These are phyloP conservation scores for Hypoxylon lenormandii DNA, from an alignment of 495 filamentous ascomycete species.

Conservation along the genomic window DNA sequence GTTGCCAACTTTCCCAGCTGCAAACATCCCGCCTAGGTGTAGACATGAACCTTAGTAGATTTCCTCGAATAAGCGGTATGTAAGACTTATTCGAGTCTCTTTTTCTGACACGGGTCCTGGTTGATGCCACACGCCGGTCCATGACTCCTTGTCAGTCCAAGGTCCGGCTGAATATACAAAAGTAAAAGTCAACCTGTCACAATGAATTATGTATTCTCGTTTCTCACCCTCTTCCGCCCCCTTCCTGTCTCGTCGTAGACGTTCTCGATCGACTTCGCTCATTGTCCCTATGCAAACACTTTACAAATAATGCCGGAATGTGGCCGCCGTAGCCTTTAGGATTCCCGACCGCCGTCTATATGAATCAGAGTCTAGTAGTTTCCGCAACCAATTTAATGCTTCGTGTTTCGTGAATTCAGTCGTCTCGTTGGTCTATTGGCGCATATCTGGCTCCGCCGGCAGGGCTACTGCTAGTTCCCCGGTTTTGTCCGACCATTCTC, in stretches of 20 bases:
- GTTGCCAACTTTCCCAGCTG: neutral
- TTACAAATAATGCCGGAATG: constrained; percentile 36
- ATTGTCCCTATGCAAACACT: constrained; percentile 34
- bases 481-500: constrained; percentile 57
- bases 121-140: constrained; percentile 2
- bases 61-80: constrained; percentile 13
- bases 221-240: constrained; percentile 18
- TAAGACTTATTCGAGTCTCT: constrained; percentile 29
- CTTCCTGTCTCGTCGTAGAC: constrained; percentile 24
- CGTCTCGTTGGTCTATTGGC: constrained; percentile 58
- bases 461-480: constrained; percentile 48
- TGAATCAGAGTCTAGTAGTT: constrained; percentile 45
- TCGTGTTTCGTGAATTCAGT: constrained; percentile 48
- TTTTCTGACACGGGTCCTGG: constrained; percentile 5
- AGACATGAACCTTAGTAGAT: constrained; percentile 29
- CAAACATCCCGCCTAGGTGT: neutral
- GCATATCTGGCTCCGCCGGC: constrained; percentile 55
- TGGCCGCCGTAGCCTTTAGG: constrained; percentile 32
- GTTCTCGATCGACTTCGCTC: constrained; percentile 18
- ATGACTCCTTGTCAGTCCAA: constrained; percentile 12
- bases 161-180: constrained; percentile 14
- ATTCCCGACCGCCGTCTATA: constrained; percentile 52
- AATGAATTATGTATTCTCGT: constrained; percentile 25
- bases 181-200: constrained; percentile 19
- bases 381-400: constrained; percentile 35